Conservation (phyloP, 768 basidiomycete species). For the Royoungia palumana region DNA sequence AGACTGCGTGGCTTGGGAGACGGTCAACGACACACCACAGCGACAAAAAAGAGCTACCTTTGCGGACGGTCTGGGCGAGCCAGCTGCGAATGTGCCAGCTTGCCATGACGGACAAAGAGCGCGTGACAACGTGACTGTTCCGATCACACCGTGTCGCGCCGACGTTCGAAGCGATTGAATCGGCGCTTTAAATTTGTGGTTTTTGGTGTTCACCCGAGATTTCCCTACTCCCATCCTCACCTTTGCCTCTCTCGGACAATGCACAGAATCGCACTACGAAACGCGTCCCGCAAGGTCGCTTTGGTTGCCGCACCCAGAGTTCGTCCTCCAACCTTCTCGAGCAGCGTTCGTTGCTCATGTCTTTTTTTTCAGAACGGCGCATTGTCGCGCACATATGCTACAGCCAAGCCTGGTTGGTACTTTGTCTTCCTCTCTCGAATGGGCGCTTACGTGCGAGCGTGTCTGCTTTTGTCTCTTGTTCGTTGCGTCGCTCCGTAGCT, state of each 20-base stretch:
- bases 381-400: constrained; percentile 86
- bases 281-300: constrained; percentile 75
- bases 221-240: constrained; percentile 42
- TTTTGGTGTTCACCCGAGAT: constrained; percentile 35
- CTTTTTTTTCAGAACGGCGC: constrained; percentile 36
- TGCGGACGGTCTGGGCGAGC: constrained; percentile 23
- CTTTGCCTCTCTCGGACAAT: constrained; percentile 49
- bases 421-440: not conserved
- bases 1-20: constrained; percentile 18
- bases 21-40: constrained; percentile 1
- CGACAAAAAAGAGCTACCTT: constrained; percentile 8
- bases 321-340: constrained; percentile 14
- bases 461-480: constrained; percentile 7
- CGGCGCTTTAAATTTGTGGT: constrained; percentile 30
- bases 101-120: constrained; percentile 17
- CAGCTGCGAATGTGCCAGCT: constrained; percentile 17
- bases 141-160: constrained; percentile 10
- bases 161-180: constrained; percentile 16
- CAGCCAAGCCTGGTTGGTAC: constrained; percentile 90
- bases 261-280: constrained; percentile 85
- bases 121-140: constrained; percentile 13
- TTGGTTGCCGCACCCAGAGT: constrained; percentile 70
- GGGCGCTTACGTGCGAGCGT: constrained; percentile 8
- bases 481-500: constrained; percentile 52
- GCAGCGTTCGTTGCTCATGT: constrained; percentile 1